These are phyloP conservation scores for Hyparrhenia diplandra DNA, from an alignment of 176 grass and related monocot species.

Conservation along the genomic window DNA sequence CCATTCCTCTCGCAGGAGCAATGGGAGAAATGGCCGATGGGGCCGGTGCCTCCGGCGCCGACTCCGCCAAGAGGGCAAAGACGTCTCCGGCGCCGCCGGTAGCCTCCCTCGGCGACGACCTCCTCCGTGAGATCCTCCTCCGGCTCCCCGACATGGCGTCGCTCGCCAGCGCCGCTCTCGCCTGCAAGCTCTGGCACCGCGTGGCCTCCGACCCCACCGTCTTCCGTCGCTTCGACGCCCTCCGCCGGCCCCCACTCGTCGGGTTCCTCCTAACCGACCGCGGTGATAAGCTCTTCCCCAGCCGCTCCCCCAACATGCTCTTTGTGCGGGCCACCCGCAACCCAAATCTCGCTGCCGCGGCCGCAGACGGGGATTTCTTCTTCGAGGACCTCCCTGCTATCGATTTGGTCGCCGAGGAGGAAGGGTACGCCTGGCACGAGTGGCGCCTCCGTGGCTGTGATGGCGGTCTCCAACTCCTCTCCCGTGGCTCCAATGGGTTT, in stretches of 20 bases:
- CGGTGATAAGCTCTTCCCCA: not conserved
- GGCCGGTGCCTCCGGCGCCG: not conserved
- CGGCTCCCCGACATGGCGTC: conserved; percentile 29
- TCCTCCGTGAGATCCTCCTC: not conserved
- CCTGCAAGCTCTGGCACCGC: not conserved
- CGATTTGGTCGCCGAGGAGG: not conserved
- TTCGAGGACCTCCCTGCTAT: not conserved
- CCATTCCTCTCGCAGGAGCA: too few species aligned
- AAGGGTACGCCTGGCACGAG: too few species aligned
- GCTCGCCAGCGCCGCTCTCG: conserved; percentile 3
- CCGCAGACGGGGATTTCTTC: not conserved
- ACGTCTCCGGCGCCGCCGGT: too few species aligned
- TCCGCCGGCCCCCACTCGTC: conserved; percentile 8
- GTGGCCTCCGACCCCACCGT: conserved; percentile 16
- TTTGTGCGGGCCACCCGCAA: not conserved
- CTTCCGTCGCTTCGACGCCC: not conserved
- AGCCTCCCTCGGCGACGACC: not conserved
- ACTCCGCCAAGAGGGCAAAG: not conserved
- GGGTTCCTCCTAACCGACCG: conserved; percentile 12
- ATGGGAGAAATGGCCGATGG: not conserved
- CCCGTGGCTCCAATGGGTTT: too few species aligned
- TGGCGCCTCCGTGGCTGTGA: too few species aligned
- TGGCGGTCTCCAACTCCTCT: too few species aligned
- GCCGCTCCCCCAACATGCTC: not conserved
- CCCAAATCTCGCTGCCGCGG: not conserved